Base-by-base conservation (phyloP, 148 eudicot genomes). In the Euryodendron excelsum region DNA sequence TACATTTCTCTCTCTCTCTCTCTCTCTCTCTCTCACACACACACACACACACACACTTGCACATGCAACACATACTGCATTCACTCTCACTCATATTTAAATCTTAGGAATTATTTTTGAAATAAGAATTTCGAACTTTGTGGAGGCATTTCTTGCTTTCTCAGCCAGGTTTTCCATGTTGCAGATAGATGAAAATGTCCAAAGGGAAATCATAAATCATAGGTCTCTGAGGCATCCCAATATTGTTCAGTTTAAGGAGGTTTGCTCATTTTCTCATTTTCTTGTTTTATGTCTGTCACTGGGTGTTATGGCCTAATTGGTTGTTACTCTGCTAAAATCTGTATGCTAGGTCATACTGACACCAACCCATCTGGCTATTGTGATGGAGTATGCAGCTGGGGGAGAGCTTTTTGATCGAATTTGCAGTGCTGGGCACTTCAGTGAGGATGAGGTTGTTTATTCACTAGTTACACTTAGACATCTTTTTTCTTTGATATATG, bases 311-410 rank as follows among this genome's bases (percentile, higher is more conserved):
- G n/a, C n/a, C 14, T 48, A 28, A 56, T 64, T 36, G 2, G 48
- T 25, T 30, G 30, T 18, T 27, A 7, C 10, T 47, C 14, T 56
- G 52, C 34, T 69, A 34, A 36, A 64, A 73, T 31, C 39, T 64
- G 37, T 69, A 13, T 28, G 58, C 7, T 73, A 93, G 97, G 89
- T 93, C 44, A 85, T 93, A 74, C 79, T 93, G 73, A 93, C 97
- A 31, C 93, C 95, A 59, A 93, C 97, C 14, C 97, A 93, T 84
- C 86, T 93, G 69, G 97, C 97, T 70, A 93, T 93, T 72, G 92
- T 91, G 58, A 93, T 93, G 97, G 97, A 93, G 77, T 93, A 93
- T 89, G 97, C 97, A 59, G 88, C 97, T 73, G 97, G 97, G 52
- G 97, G 97, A 30, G 97, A 93, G 82, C 90, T 93, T 67, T 93